Evolutionary conservation across 768 basidiomycete genomes (phyloP), one percentile per base, ranked within the genome.

Genomic region (Xerocomus potaroensis): DNA sequence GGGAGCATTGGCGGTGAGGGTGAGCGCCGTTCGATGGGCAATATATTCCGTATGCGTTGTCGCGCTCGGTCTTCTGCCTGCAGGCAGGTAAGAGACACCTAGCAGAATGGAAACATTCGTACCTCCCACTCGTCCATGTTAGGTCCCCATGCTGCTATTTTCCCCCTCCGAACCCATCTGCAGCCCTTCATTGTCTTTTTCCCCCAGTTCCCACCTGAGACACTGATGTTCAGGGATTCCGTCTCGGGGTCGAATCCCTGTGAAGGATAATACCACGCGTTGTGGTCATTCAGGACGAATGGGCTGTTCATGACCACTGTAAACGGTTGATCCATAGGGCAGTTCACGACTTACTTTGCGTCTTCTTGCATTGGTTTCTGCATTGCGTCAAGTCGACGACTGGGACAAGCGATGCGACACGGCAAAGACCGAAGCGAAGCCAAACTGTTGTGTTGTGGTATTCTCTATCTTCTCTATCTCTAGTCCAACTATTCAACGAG

Each of bases 71-170:
- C 86, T 65, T 92, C 90, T 22, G 81, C 76, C 90, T 91, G 62
- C 38, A 9, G 9, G 43, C 22, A 8, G 43, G 27, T 31, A 11
- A 58, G 40, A 43, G 55, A 41, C 32, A 40, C 44, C 41, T 29
- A 26, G 32, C 40, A 21, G 19, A 54, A 49, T 10, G 21, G 36
- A 41, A 43, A 34, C 50, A 18, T n/a, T 4, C 9, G 55, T 38
- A 87, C 90, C 80, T 91, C 88, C 84, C 87, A 90, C 48, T 91
- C 88, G 29, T 88, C 88, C 71, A 82, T 79, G 39, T 78, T 77
- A 18, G 90, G 88, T 23, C 87, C 88, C 91, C 91, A 93, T 12
- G 83, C 72, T 23, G 80, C 78, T 49, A 91, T 80, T 67, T 93
- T 92, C 37, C 90, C 87, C 61, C 75, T 78, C 15, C 89, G 79